phyloP scores from a whole-genome alignment of 345 rosid species.

The Acer saccharum region DNA sequence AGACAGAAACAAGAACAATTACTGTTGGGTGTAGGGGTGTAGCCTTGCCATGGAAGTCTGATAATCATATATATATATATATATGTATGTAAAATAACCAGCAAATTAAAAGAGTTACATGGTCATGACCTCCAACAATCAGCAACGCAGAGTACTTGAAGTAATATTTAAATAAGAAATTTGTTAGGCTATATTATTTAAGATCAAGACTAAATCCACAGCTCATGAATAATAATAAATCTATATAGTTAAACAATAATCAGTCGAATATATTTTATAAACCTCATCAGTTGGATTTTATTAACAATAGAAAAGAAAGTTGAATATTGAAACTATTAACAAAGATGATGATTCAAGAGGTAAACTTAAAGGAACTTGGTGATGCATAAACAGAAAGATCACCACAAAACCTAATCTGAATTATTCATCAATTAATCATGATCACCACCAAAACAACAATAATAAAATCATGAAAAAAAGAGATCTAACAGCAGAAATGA shows the following conservation, averaged over 20 bases:
- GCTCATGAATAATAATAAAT: background rate
- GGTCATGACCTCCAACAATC: background rate
- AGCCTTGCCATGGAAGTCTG: slow-evolving; percentile 7
- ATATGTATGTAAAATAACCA: background rate
- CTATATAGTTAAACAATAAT: background rate
- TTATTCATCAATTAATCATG: background rate
- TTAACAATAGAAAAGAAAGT: background rate
- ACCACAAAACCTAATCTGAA: background rate
- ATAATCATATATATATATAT: background rate
- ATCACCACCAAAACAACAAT: background rate
- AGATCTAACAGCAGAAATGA: background rate
- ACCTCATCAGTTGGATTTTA: too few relatives aligned
- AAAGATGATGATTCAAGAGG: background rate
- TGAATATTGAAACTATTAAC: too few relatives aligned
- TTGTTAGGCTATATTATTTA: background rate
- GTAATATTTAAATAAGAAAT: background rate
- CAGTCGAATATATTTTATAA: background rate
- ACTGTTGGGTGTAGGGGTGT: background rate
- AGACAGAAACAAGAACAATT: background rate
- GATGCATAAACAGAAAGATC: background rate
- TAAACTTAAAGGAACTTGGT: background rate
- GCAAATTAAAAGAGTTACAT: slow-evolving; percentile 9
- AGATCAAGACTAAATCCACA: background rate
- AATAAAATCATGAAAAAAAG: background rate
- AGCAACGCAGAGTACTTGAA: too few relatives aligned